These are phyloP conservation scores for Fusarium sp. DNA, from an alignment of 2,329 filamentous ascomycete genomes.

Conservation along the genomic window DNA sequence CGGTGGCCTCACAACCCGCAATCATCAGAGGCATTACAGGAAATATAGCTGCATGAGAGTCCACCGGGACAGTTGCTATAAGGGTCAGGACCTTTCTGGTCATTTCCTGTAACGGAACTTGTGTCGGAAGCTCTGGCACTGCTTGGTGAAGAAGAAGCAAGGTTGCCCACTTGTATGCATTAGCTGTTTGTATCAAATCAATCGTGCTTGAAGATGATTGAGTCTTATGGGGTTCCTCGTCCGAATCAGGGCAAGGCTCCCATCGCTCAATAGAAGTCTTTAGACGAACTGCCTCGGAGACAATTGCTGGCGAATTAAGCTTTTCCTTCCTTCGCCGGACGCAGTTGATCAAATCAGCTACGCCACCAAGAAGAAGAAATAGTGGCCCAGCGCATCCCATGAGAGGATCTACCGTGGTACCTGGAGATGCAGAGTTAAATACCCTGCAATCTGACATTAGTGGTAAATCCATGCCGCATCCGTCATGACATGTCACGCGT, in stretches of 20 bases:
- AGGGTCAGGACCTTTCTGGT: not conserved
- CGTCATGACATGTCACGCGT: not conserved
- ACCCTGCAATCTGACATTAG: not conserved
- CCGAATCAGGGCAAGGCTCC: not conserved
- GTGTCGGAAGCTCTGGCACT: not conserved
- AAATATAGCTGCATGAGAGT: not conserved
- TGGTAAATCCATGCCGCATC: not conserved
- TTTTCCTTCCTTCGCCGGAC: not conserved
- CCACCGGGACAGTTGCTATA: not conserved
- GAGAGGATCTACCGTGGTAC: not conserved
- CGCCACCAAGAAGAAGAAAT: not conserved
- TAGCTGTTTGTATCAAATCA: not conserved
- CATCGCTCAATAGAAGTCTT: not conserved
- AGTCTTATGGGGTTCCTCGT: not conserved
- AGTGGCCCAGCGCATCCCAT: not conserved
- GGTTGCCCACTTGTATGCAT: not conserved
- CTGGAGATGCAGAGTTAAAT: not conserved
- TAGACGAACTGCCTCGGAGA: not conserved
- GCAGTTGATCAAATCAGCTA: not conserved
- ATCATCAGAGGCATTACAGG: not conserved
- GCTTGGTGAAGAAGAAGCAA: not conserved
- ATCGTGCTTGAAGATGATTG: not conserved
- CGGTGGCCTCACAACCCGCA: not conserved
- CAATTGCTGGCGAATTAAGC: not conserved
- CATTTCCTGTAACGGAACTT: not conserved